Evolutionary conservation across 2,329 filamentous ascomycete species (phyloP), one percentile per base, ranked within the genome.

Genomic region (Hortaea sp.): DNA sequence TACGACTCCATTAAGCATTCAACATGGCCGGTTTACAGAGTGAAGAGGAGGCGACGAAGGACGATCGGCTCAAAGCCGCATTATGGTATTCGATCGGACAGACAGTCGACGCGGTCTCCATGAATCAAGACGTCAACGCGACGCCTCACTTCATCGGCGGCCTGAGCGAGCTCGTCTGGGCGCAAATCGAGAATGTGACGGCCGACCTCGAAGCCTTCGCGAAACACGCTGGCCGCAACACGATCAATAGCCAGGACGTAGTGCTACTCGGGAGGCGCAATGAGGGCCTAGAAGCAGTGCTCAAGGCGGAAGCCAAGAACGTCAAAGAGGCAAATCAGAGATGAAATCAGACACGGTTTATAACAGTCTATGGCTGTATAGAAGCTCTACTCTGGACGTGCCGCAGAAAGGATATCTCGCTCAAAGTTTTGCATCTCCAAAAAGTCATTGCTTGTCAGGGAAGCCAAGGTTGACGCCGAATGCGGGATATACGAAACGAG

Each of bases 221-320:
- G 9, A 76, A 73, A 68, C 92, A 98, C 66, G 90, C 86, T 7
- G 84, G 85, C 1, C 78, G 90, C 28, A 79, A 78, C 2, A 89
- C 83, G 0, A 77, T 98, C 54, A 87, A 82, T 34, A 84, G 84
- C 0, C 84, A 89, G 43, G 92, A 98, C 62, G 89, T 97, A 9
- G 70, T 97, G 58, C 76, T 98, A 6, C 77, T 98, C 29, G 82
- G 87, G 28, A 75, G 92, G 50, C 81, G 90, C 49, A 98, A 97
- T 57, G 85, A 89, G 47, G 88, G 88, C 12, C 68, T 98, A 13
- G 81, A 89, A 55, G 75, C 75, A 11, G 80, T 97, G 31, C 75
- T 98, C 61, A 77, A 77, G 63, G 73, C 78, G 43, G 81, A 81
- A 57, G 70, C 88, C 29, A 82, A 88, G 46, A 68, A 56, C 5